Base-by-base conservation (phyloP, 164 flowering plant species). In the Chimonanthus praecox region DNA sequence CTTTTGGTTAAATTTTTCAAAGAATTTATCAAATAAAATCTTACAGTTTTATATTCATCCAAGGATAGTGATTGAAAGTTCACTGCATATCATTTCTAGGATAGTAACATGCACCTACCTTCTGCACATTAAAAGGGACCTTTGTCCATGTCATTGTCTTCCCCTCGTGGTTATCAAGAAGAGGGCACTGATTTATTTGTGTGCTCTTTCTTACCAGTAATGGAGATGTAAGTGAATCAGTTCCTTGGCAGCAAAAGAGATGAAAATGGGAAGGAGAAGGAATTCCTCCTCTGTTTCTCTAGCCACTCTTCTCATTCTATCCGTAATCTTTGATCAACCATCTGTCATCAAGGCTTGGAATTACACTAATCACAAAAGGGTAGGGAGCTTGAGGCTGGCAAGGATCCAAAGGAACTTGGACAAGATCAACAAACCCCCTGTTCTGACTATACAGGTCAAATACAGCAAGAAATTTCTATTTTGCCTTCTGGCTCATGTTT, bases 351-450 rank as follows among this genome's bases (percentile, higher is more conserved):
- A 74, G 20, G 85, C 70, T n/a, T 80, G 86, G 47, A 87, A 91
- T 72, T 79, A 86, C 87, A 87, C 96, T 2, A 80, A 64, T 5
- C 73, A 78, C 67, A 81, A 83, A 47, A 80, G 78, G 73, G 94
- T 89, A 3, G 83, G 88, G 50, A 86, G 84, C 78, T 81, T 92
- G 83, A 91, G 85, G 58, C 81, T 88, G 48, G 80, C 80, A 13
- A 84, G 95, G 82, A 90, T 90, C 63, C 82, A 86, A 16, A 84
- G 78, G 77, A 92, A 89, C 66, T 72, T 90, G 81, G 72, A 84
- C 64, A 87, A 84, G 80, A 85, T 90, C 72, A 90, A 88, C 86
- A 90, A 89, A 79, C 84, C 87, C 49, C 72, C 91, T n/a, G 70
- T 88, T 67, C 64, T 84, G 46, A 88, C 96, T 75, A 87, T 94